These are phyloP conservation scores for Podospora tetraspora DNA, from an alignment of 495 filamentous ascomycete species.

Conservation along the genomic window DNA sequence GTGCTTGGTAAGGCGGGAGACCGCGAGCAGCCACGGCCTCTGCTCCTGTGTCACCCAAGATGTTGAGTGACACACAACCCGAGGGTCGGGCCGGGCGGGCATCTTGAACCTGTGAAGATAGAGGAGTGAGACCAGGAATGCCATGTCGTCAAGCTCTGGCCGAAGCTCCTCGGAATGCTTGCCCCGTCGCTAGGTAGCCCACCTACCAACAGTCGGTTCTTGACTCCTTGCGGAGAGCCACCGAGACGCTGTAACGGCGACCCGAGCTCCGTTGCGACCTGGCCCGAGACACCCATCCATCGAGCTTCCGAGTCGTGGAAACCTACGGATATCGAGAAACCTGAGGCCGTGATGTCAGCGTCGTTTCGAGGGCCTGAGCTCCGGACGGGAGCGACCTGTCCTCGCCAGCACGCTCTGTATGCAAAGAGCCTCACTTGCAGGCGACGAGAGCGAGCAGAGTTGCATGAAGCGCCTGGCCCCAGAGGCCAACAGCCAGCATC, in stretches of 20 bases:
- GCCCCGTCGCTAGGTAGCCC: background rate
- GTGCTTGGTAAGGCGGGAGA: background rate
- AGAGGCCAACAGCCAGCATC: conserved; percentile 11
- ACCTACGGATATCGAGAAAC: background rate
- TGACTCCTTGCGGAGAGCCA: background rate
- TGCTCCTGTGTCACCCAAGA: background rate
- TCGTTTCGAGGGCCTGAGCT: conserved; percentile 5
- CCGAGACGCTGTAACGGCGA: background rate
- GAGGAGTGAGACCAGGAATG: background rate
- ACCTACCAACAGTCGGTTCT: background rate
- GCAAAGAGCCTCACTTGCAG: conserved; percentile 2
- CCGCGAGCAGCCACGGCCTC: background rate
- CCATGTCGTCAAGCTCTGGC: background rate
- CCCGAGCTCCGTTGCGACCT: background rate
- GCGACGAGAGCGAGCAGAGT: background rate
- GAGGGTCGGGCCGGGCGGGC: background rate
- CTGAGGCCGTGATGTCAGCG: conserved; percentile 2
- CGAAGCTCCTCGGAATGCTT: background rate
- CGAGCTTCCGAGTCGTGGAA: background rate
- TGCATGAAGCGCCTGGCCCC: conserved; percentile 5
- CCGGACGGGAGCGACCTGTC: background rate
- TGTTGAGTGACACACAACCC: background rate
- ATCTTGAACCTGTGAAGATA: background rate
- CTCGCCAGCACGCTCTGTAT: conserved; percentile 2
- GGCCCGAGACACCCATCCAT: background rate